Evolutionary conservation across 108 stramenopile species (phyloP).

Genomic region (Fistulifera solaris): DNA sequence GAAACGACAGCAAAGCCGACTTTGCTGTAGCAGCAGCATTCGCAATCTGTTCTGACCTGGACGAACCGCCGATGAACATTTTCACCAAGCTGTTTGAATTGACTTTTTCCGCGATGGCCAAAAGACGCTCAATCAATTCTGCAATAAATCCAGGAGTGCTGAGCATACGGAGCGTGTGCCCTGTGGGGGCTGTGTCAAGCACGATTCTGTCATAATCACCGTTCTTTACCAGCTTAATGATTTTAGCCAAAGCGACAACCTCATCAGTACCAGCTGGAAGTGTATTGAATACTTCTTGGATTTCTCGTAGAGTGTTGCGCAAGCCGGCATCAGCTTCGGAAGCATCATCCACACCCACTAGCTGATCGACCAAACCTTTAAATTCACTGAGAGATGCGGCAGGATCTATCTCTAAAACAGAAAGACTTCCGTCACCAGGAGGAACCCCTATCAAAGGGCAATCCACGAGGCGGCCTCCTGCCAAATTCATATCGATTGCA

Average conservation of each 20-base stretch:
- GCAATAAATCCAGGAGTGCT: conserved; percentile 70
- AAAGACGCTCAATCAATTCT: conserved; percentile 69
- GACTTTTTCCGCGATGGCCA: conserved; percentile 55
- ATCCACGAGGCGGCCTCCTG: conserved; percentile 54
- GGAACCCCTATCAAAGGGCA: conserved; percentile 69
- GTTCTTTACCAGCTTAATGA: conserved; percentile 75
- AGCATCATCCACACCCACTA: conserved; percentile 37
- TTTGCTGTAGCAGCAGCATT: conserved; percentile 56
- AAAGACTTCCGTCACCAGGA: conserved; percentile 60
- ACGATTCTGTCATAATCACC: conserved; percentile 87
- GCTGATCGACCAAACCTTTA: conserved; percentile 59
- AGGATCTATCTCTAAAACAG: conserved; percentile 82
- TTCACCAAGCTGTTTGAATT: conserved; percentile 68
- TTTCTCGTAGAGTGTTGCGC: conserved; percentile 46
- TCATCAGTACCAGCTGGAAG: conserved; percentile 91
- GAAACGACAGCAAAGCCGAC: conserved; percentile 65
- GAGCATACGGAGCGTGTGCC: conserved; percentile 92
- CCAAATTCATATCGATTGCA: conserved; percentile 73
- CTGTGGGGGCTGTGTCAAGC: conserved; percentile 94
- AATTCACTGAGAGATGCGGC: conserved; percentile 59
- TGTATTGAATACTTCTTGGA: conserved; percentile 77
- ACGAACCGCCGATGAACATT: conserved; percentile 31
- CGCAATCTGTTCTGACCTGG: conserved; percentile 44
- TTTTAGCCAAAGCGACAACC: conserved; percentile 84
- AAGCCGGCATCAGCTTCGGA: conserved; percentile 24